Conservation (phyloP, 2,329 filamentous ascomycete genomes). For the Diaporthe aspalathi region DNA sequence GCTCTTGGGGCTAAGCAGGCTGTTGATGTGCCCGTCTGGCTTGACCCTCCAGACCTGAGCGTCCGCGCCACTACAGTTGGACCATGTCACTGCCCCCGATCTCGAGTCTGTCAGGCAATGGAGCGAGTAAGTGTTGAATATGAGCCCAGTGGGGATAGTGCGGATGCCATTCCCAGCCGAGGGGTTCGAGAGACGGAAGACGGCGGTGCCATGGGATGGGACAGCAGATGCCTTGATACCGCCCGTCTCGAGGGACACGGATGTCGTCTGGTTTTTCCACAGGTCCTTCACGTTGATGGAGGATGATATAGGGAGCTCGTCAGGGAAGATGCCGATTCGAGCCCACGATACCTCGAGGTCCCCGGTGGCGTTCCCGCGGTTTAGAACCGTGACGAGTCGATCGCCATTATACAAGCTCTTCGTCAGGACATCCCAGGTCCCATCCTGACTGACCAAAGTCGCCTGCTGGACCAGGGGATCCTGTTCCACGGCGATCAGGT, state of each 20-base stretch:
- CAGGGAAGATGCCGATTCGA: conserved; percentile 50
- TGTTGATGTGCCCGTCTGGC: conserved; percentile 50
- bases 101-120: conserved; percentile 53
- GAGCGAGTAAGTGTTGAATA: conserved; percentile 61
- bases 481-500: conserved; percentile 56
- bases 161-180: conserved; percentile 42
- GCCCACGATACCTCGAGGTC: conserved; percentile 49
- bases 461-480: conserved; percentile 57
- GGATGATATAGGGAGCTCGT: conserved; percentile 42
- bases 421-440: conserved; percentile 57
- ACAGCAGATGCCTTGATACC: conserved; percentile 46
- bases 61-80: conserved; percentile 51
- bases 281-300: conserved; percentile 54
- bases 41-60: conserved; percentile 56
- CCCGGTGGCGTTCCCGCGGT: conserved; percentile 50
- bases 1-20: conserved; percentile 47
- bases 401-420: conserved; percentile 60
- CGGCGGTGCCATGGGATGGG: conserved; percentile 53
- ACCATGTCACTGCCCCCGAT: conserved; percentile 47
- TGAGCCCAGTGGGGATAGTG: conserved; percentile 57
- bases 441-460: conserved; percentile 58
- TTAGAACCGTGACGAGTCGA: conserved; percentile 59
- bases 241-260: conserved; percentile 43
- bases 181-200: conserved; percentile 54
- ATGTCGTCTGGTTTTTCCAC: conserved; percentile 52